These are phyloP conservation scores for Ophiostoma ips DNA, from an alignment of 2,329 filamentous ascomycete genomes.

Conservation along the genomic window DNA sequence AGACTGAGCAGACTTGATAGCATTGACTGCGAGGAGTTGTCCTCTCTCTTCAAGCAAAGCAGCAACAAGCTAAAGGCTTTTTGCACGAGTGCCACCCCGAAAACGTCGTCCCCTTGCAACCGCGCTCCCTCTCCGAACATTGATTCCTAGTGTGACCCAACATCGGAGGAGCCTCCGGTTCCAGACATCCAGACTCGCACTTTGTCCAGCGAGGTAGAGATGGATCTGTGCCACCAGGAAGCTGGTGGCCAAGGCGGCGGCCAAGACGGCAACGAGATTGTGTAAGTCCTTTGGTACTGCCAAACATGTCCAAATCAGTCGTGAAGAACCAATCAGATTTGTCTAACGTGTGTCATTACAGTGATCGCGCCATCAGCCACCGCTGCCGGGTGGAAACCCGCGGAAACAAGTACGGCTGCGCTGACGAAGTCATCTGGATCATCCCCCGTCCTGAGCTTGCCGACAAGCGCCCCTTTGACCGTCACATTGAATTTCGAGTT, in stretches of 20 bases:
- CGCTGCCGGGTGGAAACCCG: neutral
- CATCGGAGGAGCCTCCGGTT: neutral
- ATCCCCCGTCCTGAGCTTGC: too few relatives aligned
- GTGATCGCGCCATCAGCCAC: too few relatives aligned
- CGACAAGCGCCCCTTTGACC: neutral
- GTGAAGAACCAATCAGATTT: too few relatives aligned
- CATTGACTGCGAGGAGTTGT: neutral
- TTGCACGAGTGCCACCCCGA: neutral
- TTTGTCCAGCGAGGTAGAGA: neutral
- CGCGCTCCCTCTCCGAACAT: neutral
- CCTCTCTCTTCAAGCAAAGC: neutral
- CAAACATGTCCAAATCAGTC: too few relatives aligned
- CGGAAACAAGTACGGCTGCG: neutral
- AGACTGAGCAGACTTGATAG: too few relatives aligned
- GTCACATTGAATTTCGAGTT: neutral
- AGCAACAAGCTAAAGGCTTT: neutral
- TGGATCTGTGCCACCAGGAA: too few relatives aligned
- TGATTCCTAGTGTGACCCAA: conserved; percentile 4
- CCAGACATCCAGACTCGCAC: neutral
- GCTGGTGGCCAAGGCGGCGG: too few relatives aligned
- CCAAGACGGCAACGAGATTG: too few relatives aligned
- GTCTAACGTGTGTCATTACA: too few relatives aligned
- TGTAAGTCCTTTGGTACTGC: too few relatives aligned
- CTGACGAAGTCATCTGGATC: neutral
- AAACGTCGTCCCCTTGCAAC: neutral